phyloP scores from a whole-genome alignment of 306 rosid genomes.

The Citrullus amarus region DNA sequence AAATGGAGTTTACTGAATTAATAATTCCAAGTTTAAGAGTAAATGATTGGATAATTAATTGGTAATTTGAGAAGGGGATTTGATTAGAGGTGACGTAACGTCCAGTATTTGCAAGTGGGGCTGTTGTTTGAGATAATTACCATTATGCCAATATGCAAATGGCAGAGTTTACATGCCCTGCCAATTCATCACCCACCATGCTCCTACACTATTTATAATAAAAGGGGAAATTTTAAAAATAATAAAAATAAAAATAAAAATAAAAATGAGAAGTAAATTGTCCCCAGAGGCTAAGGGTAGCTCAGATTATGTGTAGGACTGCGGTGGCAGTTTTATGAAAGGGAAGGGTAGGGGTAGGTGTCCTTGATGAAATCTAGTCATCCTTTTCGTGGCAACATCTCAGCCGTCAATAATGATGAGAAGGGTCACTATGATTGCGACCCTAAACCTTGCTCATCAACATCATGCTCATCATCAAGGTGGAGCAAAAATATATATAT shows the following conservation, averaged over 20 bases:
- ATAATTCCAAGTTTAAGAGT: not conserved
- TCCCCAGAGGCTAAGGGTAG: not conserved
- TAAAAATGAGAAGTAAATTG: not conserved
- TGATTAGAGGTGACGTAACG: not conserved
- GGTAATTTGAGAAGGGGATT: not conserved
- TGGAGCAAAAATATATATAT: too few species aligned
- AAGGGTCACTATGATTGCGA: not conserved
- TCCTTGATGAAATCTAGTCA: not conserved
- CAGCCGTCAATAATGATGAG: not conserved
- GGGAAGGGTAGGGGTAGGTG: slow-evolving; percentile 5
- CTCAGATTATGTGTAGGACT: slow-evolving; percentile 1
- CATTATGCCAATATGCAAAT: not conserved
- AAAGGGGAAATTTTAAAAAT: too few species aligned
- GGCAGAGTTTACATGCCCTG: slow-evolving; percentile 1
- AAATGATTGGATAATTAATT: slow-evolving; percentile 8
- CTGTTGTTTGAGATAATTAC: not conserved
- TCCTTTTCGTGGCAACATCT: not conserved
- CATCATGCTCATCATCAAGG: too few species aligned
- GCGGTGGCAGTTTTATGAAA: not conserved
- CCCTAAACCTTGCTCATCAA: not conserved
- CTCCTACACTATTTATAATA: not conserved
- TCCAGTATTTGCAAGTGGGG: not conserved
- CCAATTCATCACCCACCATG: not conserved
- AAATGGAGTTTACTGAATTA: not conserved
- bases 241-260: not conserved